A percentile compares a stretch with the other conserved stretches of the same genome.
phyloP scores from a whole-genome alignment of 306 rosid genomes.

The Herpetospermum pedunculosum region DNA sequence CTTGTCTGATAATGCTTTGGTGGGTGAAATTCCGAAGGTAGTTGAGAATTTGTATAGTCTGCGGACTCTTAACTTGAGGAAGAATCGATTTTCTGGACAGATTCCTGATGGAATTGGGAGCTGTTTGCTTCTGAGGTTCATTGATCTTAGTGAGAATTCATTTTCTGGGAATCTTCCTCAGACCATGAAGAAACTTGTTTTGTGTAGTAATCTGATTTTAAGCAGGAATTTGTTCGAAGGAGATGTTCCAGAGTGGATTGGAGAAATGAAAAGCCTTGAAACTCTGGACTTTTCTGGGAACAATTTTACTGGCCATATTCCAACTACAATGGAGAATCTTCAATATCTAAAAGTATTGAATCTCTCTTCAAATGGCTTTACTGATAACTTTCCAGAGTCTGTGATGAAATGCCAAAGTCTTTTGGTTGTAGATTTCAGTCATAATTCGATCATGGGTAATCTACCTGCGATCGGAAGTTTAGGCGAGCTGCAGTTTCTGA shows the following conservation, averaged over 20 bases:
- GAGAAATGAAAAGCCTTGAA: constrained; percentile 41
- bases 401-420: constrained; percentile 48
- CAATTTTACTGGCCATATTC: constrained; percentile 40
- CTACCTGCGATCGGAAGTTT: constrained; percentile 26
- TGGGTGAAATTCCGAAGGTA: constrained; percentile 43
- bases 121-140: constrained; percentile 40
- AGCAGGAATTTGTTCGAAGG: constrained; percentile 40
- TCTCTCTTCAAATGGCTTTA: constrained; percentile 54
- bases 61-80: constrained; percentile 38
- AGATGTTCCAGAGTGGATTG: constrained; percentile 61
- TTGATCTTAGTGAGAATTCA: constrained; percentile 55
- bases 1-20: constrained; percentile 54
- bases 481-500: constrained; percentile 47
- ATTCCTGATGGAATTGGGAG: constrained; percentile 60
- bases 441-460: constrained; percentile 36
- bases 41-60: constrained; percentile 48
- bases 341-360: constrained; percentile 33
- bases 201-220: constrained; percentile 26
- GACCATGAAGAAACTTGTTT: constrained; percentile 31
- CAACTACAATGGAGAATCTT: constrained; percentile 39
- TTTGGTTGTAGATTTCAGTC: constrained; percentile 54
- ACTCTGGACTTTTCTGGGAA: constrained; percentile 55
- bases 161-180: constrained; percentile 47
- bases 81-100: constrained; percentile 55
- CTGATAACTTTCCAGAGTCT: constrained; percentile 59